These are phyloP conservation scores for Penicillium macrosclerotiorum DNA, from an alignment of 495 filamentous ascomycete species.

Conservation along the genomic window DNA sequence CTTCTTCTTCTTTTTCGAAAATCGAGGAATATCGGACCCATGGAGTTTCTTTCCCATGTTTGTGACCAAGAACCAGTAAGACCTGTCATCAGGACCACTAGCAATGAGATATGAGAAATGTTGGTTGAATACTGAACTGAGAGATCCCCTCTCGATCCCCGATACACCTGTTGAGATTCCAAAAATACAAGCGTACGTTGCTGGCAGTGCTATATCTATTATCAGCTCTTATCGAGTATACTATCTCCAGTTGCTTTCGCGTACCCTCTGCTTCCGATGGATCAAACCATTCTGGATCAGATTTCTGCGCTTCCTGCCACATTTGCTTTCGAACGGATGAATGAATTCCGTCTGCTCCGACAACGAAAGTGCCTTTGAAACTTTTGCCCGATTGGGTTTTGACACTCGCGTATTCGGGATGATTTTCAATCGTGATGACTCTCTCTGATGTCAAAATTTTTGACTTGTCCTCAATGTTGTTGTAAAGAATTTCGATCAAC, in stretches of 20 bases:
- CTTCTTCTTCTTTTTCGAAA: no score
- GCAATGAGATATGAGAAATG: no score
- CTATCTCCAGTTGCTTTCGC: no score
- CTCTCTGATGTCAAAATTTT: conserved; percentile 11
- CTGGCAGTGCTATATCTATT: conserved; percentile 14
- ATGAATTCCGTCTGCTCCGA: conserved; percentile 19
- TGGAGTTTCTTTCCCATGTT: no score
- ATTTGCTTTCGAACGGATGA: conserved; percentile 26
- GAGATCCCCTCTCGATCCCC: neutral
- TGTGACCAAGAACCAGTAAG: no score
- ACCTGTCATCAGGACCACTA: no score
- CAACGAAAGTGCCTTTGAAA: conserved; percentile 10
- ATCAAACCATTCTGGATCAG: neutral
- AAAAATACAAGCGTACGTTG: conserved; percentile 19
- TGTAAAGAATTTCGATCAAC: conserved; percentile 24
- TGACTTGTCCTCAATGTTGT: conserved; percentile 3
- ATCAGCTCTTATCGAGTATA: neutral
- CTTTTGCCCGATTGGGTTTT: conserved; percentile 24
- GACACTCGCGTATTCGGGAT: conserved; percentile 6
- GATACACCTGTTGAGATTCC: conserved; percentile 13
- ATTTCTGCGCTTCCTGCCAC: neutral
- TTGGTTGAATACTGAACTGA: neutral
- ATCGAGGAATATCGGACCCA: no score
- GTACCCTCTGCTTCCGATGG: conserved; percentile 8
- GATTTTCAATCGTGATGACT: conserved; percentile 9